Evolutionary conservation across 495 filamentous ascomycete genomes (phyloP).

Genomic region (Cercophora newfieldiana): DNA sequence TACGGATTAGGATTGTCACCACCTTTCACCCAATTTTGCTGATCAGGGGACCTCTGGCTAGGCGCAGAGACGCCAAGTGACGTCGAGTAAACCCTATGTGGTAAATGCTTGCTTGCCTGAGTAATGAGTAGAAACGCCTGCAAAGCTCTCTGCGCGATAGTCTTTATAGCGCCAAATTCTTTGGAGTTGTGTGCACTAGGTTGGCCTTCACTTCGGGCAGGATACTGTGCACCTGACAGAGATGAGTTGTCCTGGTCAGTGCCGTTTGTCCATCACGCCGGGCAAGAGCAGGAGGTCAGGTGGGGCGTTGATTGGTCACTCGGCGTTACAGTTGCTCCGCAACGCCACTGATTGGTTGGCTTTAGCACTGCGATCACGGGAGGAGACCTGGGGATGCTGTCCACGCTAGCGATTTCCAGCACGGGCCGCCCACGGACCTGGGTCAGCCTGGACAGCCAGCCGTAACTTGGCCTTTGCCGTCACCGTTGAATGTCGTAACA

Average conservation of each 20-base stretch:
- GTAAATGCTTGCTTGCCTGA: too few relatives aligned
- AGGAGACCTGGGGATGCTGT: not conserved
- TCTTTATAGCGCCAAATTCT: too few relatives aligned
- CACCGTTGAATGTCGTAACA: constrained; percentile 33
- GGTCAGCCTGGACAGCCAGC: constrained; percentile 10
- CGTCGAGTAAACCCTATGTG: too few relatives aligned
- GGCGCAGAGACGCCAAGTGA: too few relatives aligned
- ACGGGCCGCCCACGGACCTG: constrained; percentile 26
- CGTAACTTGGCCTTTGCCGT: constrained; percentile 29
- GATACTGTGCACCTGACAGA: not conserved
- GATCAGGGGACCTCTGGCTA: too few relatives aligned
- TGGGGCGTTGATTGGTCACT: not conserved
- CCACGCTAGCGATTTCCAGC: constrained; percentile 18
- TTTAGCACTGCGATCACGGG: not conserved
- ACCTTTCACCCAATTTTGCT: too few relatives aligned
- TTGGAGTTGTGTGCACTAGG: too few relatives aligned
- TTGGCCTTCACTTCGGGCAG: too few relatives aligned
- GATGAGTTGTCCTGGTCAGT: not conserved
- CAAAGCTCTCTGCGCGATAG: too few relatives aligned
- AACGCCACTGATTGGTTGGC: not conserved
- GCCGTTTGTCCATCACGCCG: not conserved
- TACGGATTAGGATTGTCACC: too few relatives aligned
- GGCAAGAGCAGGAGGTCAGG: too few relatives aligned
- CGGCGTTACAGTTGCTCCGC: not conserved
- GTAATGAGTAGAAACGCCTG: too few relatives aligned